Conservation (phyloP, 352 stramenopile species). For the Thalassiosira exigua region DNA sequence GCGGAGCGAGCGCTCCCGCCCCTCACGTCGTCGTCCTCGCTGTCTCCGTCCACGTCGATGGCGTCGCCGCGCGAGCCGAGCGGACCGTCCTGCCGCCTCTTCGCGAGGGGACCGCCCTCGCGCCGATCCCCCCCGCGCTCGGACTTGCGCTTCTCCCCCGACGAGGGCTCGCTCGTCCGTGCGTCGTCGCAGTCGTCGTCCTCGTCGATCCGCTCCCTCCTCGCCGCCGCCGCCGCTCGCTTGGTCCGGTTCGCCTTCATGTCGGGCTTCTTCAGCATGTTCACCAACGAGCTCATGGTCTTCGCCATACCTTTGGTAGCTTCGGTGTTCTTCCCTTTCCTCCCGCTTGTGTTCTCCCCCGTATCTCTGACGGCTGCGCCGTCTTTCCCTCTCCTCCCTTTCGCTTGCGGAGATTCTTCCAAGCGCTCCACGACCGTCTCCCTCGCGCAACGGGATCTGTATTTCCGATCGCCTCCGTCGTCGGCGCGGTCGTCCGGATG, state of each 20-base stretch:
- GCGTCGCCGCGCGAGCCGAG: background rate
- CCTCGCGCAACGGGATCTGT: no score
- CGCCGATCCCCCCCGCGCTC: background rate
- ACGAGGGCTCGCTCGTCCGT: no score
- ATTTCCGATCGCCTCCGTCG: background rate
- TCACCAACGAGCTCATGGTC: no score
- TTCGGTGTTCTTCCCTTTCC: no score
- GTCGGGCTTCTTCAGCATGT: background rate
- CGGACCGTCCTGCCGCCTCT: background rate
- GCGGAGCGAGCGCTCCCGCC: background rate
- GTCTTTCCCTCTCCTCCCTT: no score
- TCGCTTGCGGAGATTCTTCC: no score
- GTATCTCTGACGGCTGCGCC: no score
- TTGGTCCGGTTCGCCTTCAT: background rate
- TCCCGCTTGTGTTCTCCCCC: no score
- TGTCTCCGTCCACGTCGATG: conserved; percentile 1
- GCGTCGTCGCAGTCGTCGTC: no score
- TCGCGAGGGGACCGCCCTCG: background rate
- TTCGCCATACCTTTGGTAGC: no score
- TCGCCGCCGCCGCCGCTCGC: background rate
- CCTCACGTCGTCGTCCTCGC: background rate
- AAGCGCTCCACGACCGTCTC: no score
- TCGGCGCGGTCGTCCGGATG: background rate
- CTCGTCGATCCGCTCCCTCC: no score
- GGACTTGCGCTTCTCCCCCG: background rate